Conservation (phyloP, 306 rosid genomes). For the Malus orientalis region DNA sequence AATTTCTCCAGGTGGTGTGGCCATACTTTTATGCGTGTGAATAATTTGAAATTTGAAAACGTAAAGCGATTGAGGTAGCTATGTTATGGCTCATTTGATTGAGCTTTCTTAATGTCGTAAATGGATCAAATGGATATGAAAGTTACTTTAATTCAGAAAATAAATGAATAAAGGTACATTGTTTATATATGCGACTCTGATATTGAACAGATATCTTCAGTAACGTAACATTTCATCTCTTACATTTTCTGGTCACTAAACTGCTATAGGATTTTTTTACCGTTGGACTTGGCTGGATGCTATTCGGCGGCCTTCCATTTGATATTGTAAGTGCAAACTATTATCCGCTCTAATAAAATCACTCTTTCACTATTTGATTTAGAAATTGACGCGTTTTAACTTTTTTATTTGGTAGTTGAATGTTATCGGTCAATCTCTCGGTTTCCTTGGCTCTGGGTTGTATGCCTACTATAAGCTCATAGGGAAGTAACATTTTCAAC, state of each 20-base stretch:
- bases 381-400: not conserved
- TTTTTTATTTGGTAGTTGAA: constrained; percentile 56
- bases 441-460: constrained; percentile 77
- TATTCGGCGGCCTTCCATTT: constrained; percentile 89
- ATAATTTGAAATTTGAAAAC: not conserved
- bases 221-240: not conserved
- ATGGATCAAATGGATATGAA: not conserved
- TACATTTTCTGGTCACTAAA: not conserved
- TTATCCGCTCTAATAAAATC: not conserved
- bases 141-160: not conserved
- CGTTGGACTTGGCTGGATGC: constrained; percentile 81
- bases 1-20: not conserved
- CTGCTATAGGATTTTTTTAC: constrained; percentile 68
- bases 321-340: constrained; percentile 36
- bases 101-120: not conserved
- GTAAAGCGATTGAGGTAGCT: not conserved
- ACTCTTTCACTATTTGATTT: not conserved
- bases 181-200: not conserved
- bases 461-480: constrained; percentile 79
- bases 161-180: no score
- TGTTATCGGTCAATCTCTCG: constrained; percentile 66
- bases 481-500: constrained; percentile 46
- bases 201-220: not conserved
- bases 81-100: not conserved
- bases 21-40: not conserved